These are phyloP conservation scores for Terana coerulea DNA, from an alignment of 768 basidiomycete species.

Conservation along the genomic window DNA sequence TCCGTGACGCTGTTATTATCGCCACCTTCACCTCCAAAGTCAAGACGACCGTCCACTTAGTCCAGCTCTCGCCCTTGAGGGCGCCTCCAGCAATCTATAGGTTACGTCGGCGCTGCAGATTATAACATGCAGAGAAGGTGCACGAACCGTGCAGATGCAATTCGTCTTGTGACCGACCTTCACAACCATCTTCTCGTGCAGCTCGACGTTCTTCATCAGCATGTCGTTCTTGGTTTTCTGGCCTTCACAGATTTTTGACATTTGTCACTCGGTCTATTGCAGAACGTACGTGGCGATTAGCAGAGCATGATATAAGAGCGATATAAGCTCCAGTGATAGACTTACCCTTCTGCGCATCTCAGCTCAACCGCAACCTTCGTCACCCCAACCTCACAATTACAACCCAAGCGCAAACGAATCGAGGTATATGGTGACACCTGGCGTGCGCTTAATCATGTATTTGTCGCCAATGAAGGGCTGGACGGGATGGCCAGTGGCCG, in stretches of 20 bases:
- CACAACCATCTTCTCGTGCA: slow-evolving; percentile 91
- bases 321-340: not conserved
- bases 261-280: slow-evolving; percentile 90
- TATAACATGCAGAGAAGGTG: no score
- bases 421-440: slow-evolving; percentile 86
- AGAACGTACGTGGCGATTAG: not conserved
- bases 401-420: slow-evolving; percentile 93
- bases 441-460: slow-evolving; percentile 85
- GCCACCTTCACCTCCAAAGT: slow-evolving; percentile 27
- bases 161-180: slow-evolving; percentile 73
- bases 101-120: not conserved
- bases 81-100: slow-evolving; percentile 58
- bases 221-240: slow-evolving; percentile 77
- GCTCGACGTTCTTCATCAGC: slow-evolving; percentile 70
- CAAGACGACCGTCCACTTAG: slow-evolving; percentile 33
- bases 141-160: slow-evolving; percentile 46
- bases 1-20: slow-evolving; percentile 26
- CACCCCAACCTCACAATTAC: slow-evolving; percentile 84
- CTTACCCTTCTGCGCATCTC: slow-evolving; percentile 87
- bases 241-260: slow-evolving; percentile 93
- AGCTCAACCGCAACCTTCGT: slow-evolving; percentile 88
- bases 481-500: slow-evolving; percentile 97
- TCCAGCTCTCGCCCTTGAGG: slow-evolving; percentile 42
- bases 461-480: slow-evolving; percentile 87
- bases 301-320: no score